Evolutionary conservation across 1,139 yeast species (phyloP).

Genomic region (Yamadazyma sp.): DNA sequence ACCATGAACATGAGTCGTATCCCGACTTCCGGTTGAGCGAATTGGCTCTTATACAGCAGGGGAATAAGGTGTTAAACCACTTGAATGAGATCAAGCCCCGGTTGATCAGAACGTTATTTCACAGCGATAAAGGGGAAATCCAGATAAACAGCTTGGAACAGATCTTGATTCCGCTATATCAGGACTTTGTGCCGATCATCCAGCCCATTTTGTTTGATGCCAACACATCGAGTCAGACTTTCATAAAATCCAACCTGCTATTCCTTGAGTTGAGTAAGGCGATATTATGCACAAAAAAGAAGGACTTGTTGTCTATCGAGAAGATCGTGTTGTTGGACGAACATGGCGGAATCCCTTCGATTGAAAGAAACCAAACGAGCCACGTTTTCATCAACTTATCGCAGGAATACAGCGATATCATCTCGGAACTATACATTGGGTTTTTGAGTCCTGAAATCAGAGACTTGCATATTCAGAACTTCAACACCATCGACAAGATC

Average conservation of each 20-base stretch:
- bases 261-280: constrained; percentile 28
- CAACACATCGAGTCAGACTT: constrained; percentile 27
- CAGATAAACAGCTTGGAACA: constrained; percentile 30
- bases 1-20: constrained; percentile 31
- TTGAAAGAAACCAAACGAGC: constrained; percentile 76
- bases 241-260: constrained; percentile 35
- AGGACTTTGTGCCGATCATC: constrained; percentile 56
- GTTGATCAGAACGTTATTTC: constrained; percentile 31
- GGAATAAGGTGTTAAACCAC: constrained; percentile 28
- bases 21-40: constrained; percentile 32
- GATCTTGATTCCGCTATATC: constrained; percentile 42
- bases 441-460: constrained; percentile 44
- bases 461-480: constrained; percentile 54
- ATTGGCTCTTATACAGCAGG: constrained; percentile 32
- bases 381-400: constrained; percentile 85
- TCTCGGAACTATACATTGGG: constrained; percentile 60
- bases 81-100: constrained; percentile 27
- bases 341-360: constrained; percentile 86
- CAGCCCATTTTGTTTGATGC: constrained; percentile 56
- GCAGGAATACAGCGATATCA: constrained; percentile 74
- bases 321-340: constrained; percentile 79
- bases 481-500: constrained; percentile 51
- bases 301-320: constrained; percentile 58
- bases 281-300: constrained; percentile 20
- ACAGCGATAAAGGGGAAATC: constrained; percentile 11